Base-by-base conservation (phyloP, 1,284 basidiomycete species). In the Gomphus sp. region DNA sequence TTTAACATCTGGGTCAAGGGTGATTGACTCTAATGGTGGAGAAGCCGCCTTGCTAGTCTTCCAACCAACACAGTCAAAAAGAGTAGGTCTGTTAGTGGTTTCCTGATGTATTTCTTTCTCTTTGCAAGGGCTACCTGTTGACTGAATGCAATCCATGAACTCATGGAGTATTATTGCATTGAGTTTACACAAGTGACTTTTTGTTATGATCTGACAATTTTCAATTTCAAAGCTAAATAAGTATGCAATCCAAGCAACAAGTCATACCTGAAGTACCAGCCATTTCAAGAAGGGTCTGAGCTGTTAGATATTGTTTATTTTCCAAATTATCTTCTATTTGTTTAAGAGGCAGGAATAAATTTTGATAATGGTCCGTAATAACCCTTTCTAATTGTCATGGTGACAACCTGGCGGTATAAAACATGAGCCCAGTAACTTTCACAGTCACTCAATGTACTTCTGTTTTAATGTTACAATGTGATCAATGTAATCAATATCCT, bases 71-170 rank as follows among this genome's bases (percentile, higher is more conserved):
- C 34, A 10, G 34, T 36, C 4, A 36, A 6, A 36, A 6, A 4
- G 4, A n/a, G n/a, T n/a, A n/a, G n/a, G n/a, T 6, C 10, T 36
- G 4, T 6, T 36, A 36, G 10, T 36, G 11, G 11, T 12, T 4
- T 41, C 8, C 39, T 12, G 39, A 16, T 41, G n/a, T 39, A 87
- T 89, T 72, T 86, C 79, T 70, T 94, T 98, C 1, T 94, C 98
- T 69, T 85, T 85, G 70, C 97, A n/a, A n/a, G n/a, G n/a, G 98
- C 97, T 94, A 98, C 97, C 70, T 96, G 89, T 59, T 94, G 90
- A 65, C 94, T 95, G 71, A 95, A 98, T 0, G 95, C 82, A 0
- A 94, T 98, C 1, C 93, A 95, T 12, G 94, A 97, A 64, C 98
- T 98, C 2, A 91, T 76, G 43, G 97, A 76, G 75, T 95, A 98